Evolutionary conservation across 345 rosid genomes (phyloP).

Genomic region (Melaleuca alternifolia): DNA sequence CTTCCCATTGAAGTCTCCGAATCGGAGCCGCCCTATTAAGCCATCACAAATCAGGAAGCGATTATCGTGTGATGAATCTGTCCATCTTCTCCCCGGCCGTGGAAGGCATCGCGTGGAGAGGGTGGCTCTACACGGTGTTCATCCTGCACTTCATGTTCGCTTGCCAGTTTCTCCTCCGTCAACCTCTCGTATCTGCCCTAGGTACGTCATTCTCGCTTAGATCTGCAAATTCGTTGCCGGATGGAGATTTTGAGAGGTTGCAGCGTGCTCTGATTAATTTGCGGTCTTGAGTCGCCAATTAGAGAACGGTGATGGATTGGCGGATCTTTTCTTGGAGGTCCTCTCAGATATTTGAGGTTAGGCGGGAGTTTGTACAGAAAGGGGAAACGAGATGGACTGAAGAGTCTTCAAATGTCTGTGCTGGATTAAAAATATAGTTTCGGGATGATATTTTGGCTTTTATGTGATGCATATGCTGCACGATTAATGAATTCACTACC

Average conservation of each 20-base stretch:
- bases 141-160: constrained; percentile 66
- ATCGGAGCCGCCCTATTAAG: no score
- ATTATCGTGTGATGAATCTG: neutral
- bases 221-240: neutral
- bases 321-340: neutral
- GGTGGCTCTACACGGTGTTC: constrained; percentile 40
- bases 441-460: neutral
- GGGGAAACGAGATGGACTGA: neutral
- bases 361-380: neutral
- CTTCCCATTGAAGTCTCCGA: neutral
- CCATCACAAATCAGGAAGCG: neutral
- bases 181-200: constrained; percentile 83
- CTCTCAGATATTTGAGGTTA: neutral
- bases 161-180: constrained; percentile 81
- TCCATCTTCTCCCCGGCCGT: constrained; percentile 19
- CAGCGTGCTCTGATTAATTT: neutral
- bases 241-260: neutral
- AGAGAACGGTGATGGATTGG: neutral
- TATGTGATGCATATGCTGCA: neutral
- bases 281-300: no score
- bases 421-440: neutral
- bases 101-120: constrained; percentile 77
- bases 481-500: neutral
- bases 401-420: neutral
- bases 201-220: constrained; percentile 20